Evolutionary conservation across 139 green algal genomes (phyloP).

Genomic region (Nannochloris sp.): DNA sequence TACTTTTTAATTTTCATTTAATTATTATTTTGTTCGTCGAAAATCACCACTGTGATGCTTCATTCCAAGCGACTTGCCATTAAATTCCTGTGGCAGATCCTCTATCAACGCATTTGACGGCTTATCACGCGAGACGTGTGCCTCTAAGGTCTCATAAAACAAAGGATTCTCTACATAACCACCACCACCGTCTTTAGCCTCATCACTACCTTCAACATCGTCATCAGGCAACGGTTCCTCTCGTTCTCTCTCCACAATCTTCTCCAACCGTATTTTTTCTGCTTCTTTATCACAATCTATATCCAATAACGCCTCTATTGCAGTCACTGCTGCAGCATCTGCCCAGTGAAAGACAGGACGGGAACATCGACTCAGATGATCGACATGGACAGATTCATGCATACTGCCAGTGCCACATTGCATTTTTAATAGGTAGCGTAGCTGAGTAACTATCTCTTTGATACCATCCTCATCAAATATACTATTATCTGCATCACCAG

Average conservation of each 20-base stretch:
- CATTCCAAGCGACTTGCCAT: too few relatives aligned
- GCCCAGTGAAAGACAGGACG: slow-evolving; percentile 41
- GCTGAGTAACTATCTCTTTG: slow-evolving; percentile 3
- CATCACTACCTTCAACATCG: not conserved
- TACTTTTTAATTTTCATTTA: too few relatives aligned
- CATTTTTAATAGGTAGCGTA: slow-evolving; percentile 26
- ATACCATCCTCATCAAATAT: slow-evolving; percentile 1
- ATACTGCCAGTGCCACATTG: slow-evolving; percentile 46
- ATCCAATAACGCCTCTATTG: slow-evolving; percentile 33
- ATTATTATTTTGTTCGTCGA: too few relatives aligned
- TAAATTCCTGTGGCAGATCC: too few relatives aligned
- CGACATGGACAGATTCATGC: slow-evolving; percentile 36
- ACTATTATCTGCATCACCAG: too few relatives aligned
- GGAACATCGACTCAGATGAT: slow-evolving; percentile 13
- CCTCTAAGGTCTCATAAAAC: slow-evolving; percentile 21
- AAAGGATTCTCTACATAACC: not conserved
- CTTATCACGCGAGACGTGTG: not conserved
- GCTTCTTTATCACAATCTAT: slow-evolving; percentile 31
- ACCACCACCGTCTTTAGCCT: not conserved
- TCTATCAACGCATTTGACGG: not conserved
- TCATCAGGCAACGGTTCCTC: not conserved
- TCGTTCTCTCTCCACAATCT: not conserved
- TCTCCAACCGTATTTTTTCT: not conserved
- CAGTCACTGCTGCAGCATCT: slow-evolving; percentile 41
- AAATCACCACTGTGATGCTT: too few relatives aligned